Base-by-base conservation (phyloP, 768 basidiomycete genomes). In the Rhizopogon roseolus region DNA sequence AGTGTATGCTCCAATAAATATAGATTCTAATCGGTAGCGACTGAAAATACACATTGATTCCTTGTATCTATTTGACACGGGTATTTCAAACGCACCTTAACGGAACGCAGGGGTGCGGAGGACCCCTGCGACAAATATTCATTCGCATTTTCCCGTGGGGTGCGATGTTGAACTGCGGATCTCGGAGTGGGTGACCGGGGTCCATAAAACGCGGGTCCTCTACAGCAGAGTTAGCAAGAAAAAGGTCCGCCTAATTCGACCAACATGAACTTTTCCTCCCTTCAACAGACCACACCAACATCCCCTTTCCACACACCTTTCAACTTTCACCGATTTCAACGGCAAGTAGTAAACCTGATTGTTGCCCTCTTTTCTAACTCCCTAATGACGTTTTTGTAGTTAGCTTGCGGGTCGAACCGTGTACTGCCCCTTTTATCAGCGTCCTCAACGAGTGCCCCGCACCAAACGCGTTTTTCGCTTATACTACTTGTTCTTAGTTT, bases 231-330 rank as follows among this genome's bases (percentile, higher is more conserved):
- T 65, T 52, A 58, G 41, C 54, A 51, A 60, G 52, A 60, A 58
- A 81, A 82, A 82, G 80, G 78, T 75, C 80, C 79, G 81, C 71
- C 59, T 70, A 73, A 73, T 68, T 70, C 72, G 66, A 74, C 70
- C 67, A 76, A 74, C 73, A 78, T 78, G 74, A 64, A 71, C 69
- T 71, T 75, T 75, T 73, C 66, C 62, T 56, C 75, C 72, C 70
- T 71, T 73, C 70, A 57, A 56, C 64, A 63, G 61, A 57, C 70
- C 70, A 68, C 69, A 71, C 70, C 70, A 61, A 62, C 61, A 55
- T 58, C 59, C 56, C 28, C 37, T 53, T 56, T 42, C 42, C 19
- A 52, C 45, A 49, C 54, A 29, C 56, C 50, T 39, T 54, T 37
- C 19, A 54, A 32, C 27, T 41, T 40, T 51, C 59, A 42, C 52